Base-by-base conservation (phyloP, 2,329 filamentous ascomycete genomes). In the Microsporum canis region DNA sequence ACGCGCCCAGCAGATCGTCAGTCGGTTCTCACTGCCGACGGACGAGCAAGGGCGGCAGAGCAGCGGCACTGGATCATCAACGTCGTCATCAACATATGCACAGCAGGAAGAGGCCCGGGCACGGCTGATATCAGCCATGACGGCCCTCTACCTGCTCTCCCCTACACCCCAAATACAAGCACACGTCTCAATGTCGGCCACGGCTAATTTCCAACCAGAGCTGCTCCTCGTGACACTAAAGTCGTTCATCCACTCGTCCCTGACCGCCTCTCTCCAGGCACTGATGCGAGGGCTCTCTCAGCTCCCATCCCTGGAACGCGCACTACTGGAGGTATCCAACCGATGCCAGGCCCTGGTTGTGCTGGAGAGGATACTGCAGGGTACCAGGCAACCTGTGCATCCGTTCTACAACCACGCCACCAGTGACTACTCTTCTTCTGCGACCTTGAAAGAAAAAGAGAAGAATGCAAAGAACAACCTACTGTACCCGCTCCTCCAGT, bases 301-400 rank as follows among this genome's bases (percentile, higher is more conserved):
- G 62, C 79, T 97, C 1, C 89, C 92, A 0, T 87, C 83, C 0
- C 80, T 97, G 34, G 91, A 97, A 56, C 83, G 89, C 58, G 88
- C 90, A 0, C 79, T 97, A 1, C 79, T 84, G 14, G 94, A 97
- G 68, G 84, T 96, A 27, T 88, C 88, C 5, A 84, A 86, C 3
- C 82, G 89, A 53, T 96, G 92, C 70, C 91, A 96, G 71, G 95
- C 95, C 69, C 84, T 97, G 43, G 85, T 95, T n/a, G 89, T 90
- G 0, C 78, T 97, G 2, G 90, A 96, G 75, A 78, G 85, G 1
- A 82, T 96, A 1, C 83, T 97, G 5, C 83, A 84, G 57, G 78
- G 79, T 2, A 86, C 84, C 2, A 86, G 84, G 65, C 79, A 86
- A 0, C 88, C 90, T 0, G 49, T 72, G 0, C 89, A 95, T 68